These are phyloP conservation scores for Saccharomycopsis crataegensis DNA, from an alignment of 1,139 yeast species.

Conservation along the genomic window DNA sequence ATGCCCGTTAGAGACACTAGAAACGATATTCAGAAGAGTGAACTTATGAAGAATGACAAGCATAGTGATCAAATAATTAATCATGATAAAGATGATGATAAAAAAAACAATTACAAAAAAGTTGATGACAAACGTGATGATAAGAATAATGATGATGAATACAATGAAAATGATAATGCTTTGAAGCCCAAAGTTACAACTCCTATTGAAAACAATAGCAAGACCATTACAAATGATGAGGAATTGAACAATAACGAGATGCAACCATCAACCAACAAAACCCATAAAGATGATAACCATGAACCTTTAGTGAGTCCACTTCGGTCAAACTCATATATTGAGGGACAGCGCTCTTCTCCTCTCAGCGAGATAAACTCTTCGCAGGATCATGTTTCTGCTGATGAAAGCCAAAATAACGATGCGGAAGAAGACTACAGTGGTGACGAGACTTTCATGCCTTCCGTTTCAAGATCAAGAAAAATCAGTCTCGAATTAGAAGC, in stretches of 20 bases:
- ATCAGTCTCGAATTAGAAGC: neutral
- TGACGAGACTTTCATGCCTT: neutral
- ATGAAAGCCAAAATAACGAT: neutral
- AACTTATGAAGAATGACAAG: neutral
- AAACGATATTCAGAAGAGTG: neutral
- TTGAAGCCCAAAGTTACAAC: neutral
- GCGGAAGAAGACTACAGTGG: neutral
- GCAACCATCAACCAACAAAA: neutral
- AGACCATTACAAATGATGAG: too few species aligned
- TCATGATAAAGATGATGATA: neutral
- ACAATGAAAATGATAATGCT: neutral
- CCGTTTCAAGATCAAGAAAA: neutral
- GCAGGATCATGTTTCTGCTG: slow-evolving; percentile 5
- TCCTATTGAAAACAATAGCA: neutral
- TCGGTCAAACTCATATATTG: neutral
- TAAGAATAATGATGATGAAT: neutral
- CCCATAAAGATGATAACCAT: neutral
- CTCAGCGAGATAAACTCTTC: slow-evolving; percentile 14
- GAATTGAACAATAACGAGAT: neutral
- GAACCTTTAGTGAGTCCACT: neutral
- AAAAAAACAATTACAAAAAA: neutral
- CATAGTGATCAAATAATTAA: neutral
- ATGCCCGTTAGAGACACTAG: too few species aligned
- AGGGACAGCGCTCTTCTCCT: slow-evolving; percentile 11
- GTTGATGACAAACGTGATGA: neutral